Percentiles rank a stretch among this genome's conserved stretches.
Evolutionary conservation across 2,329 filamentous ascomycete genomes (phyloP).

Genomic region (Domatiomyces catenatus): DNA sequence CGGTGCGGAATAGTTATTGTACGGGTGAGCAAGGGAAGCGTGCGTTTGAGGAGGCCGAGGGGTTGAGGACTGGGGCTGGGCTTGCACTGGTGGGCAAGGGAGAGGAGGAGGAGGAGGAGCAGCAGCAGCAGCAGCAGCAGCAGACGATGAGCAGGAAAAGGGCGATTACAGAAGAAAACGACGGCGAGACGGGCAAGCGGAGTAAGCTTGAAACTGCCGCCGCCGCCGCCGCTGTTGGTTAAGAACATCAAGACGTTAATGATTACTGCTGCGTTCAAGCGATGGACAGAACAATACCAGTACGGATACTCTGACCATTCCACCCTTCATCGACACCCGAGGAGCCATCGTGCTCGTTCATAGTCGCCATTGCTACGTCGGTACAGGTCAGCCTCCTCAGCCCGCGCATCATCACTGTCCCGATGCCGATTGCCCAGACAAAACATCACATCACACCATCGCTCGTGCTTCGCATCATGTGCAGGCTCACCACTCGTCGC

Average conservation of each 20-base stretch:
- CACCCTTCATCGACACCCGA: background rate
- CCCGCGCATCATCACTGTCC: background rate
- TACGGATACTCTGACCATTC: background rate
- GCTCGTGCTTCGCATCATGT: background rate
- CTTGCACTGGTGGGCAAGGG: constrained; percentile 11
- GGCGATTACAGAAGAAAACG: constrained; percentile 12
- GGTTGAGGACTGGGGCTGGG: constrained; percentile 35
- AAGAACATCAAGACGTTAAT: background rate
- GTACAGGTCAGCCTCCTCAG: no score
- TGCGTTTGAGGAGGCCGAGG: constrained; percentile 64
- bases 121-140: constrained; percentile 7
- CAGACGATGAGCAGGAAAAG: background rate
- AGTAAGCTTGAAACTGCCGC: background rate
- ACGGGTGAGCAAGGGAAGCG: constrained; percentile 76
- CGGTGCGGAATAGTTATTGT: constrained; percentile 92
- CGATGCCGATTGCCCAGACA: background rate
- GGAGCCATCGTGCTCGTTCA: background rate
- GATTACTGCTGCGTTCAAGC: background rate
- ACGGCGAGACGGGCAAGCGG: constrained; percentile 1
- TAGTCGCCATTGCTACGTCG: no score
- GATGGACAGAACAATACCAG: background rate
- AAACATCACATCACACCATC: background rate
- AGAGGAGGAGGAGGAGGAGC: constrained; percentile 12
- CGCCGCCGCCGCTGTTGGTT: background rate
- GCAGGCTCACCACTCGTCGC: background rate